Base-by-base conservation (phyloP, 106 monocot species). In the Dioscorea zingiberensis region DNA sequence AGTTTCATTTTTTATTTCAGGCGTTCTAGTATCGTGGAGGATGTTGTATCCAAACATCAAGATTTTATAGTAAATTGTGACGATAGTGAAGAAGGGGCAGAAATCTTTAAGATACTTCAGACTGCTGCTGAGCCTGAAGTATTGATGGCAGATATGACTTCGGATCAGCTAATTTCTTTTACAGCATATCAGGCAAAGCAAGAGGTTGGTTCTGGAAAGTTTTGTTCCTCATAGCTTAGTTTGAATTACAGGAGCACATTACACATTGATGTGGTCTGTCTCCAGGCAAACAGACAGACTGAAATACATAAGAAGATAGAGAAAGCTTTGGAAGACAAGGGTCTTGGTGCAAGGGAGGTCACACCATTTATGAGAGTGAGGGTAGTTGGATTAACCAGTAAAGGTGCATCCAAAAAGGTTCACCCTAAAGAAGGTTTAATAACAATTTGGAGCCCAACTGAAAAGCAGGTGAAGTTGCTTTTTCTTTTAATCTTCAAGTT, bases 371-470 rank as follows among this genome's bases (percentile, higher is more conserved):
- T 92, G 85, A 91, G 79, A 86, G 74, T 97, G 21, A 85, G 79
- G 64, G 91, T 88, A 57, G 73, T 76, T 18, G 90, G 91, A 0
- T 66, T 97, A 69, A 74, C 58, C 25, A 49, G 60, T 28, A 85
- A 81, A 68, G 65, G 67, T 13, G 76, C 79, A 19, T 63, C 48
- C 47, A 72, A 69, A 62, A 88, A 73, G 54, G 3, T 38, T 29
- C 60, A 62, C 27, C 51, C 48, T 13, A 79, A 60, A 29, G 85
- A 92, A 65, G 88, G 88, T 23, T 44, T 92, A 27, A 71, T 97
- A 69, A 88, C 91, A 63, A 92, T 97, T 19, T 97, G 97, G 97
- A 88, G 84, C 59, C 97, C 97, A 71, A 86, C 83, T 27, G 88
- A 97, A 61, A 77, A 77, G 55, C 85, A 83, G 75, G 95, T 97